Evolutionary conservation across 371 early-diverging fungal genomes (phyloP).

Genomic region (Mucor racemosus): DNA sequence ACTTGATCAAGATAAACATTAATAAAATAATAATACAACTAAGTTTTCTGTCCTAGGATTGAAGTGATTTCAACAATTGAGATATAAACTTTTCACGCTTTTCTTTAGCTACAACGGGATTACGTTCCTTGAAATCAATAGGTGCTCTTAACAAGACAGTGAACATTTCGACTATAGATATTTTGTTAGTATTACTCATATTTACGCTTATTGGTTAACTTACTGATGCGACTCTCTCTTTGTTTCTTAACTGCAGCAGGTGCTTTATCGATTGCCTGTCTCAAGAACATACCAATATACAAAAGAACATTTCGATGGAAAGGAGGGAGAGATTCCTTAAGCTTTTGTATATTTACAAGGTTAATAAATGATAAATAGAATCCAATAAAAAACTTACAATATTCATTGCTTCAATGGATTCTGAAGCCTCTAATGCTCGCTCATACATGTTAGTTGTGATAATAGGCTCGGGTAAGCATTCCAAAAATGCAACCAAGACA

Average conservation of each 20-base stretch:
- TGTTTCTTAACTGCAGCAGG: constrained; percentile 38
- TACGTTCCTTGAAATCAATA: constrained; percentile 45
- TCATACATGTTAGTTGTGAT: constrained; percentile 68
- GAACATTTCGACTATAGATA: constrained; percentile 41
- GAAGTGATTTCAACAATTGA: constrained; percentile 26
- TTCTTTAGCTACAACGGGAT: constrained; percentile 44
- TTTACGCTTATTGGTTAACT: constrained; percentile 7
- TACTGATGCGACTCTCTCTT: constrained; percentile 52
- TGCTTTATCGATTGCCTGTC: constrained; percentile 62
- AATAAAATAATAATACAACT: too few species aligned
- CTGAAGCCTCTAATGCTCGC: constrained; percentile 67
- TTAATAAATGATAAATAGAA: background rate
- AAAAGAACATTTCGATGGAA: constrained; percentile 75
- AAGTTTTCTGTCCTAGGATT: background rate
- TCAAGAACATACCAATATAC: constrained; percentile 76
- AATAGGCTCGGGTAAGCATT: constrained; percentile 77
- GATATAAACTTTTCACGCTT: constrained; percentile 40
- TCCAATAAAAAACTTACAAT: constrained; percentile 26
- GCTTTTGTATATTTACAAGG: background rate
- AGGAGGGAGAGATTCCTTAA: constrained; percentile 20
- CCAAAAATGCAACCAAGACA: constrained; percentile 73
- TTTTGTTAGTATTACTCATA: background rate
- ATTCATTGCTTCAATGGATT: constrained; percentile 46
- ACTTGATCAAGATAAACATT: too few species aligned
- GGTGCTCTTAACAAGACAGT: constrained; percentile 53